phyloP scores from a whole-genome alignment of 768 basidiomycete genomes.

The Chalciporus sphaerocephalus region DNA sequence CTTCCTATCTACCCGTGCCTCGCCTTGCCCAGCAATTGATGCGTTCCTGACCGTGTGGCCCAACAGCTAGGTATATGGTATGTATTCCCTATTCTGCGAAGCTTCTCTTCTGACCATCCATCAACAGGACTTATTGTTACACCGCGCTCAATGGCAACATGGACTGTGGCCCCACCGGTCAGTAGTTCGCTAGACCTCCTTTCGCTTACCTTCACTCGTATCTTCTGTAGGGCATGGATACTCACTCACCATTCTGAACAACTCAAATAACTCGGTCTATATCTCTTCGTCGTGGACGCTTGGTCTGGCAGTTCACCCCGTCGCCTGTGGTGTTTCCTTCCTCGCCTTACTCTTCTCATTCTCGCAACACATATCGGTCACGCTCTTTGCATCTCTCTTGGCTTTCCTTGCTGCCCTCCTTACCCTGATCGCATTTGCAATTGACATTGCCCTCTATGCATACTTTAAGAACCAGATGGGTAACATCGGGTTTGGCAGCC shows the following conservation, averaged over 20 bases:
- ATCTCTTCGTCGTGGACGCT: constrained; percentile 64
- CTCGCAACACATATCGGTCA: constrained; percentile 48
- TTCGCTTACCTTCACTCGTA: not conserved
- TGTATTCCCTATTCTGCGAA: constrained; percentile 4
- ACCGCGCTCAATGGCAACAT: constrained; percentile 38
- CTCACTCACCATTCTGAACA: constrained; percentile 32
- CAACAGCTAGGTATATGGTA: constrained; percentile 70
- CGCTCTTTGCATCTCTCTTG: constrained; percentile 41
- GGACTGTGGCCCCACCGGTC: constrained; percentile 46
- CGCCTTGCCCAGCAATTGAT: not conserved
- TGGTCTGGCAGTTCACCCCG: constrained; percentile 70
- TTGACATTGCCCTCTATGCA: constrained; percentile 71
- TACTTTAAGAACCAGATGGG: constrained; percentile 55
- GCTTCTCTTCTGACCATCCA: constrained; percentile 5
- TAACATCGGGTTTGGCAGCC: constrained; percentile 39
- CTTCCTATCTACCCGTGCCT: not conserved
- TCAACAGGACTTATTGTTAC: constrained; percentile 57
- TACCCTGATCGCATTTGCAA: constrained; percentile 67
- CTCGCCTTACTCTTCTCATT: constrained; percentile 61
- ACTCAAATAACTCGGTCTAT: constrained; percentile 27
- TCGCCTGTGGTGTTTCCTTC: constrained; percentile 57
- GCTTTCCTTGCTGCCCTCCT: constrained; percentile 68
- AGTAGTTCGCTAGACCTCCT: constrained; percentile 2
- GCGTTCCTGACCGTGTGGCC: constrained; percentile 4
- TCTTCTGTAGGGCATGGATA: constrained; percentile 51